Percentiles rank a stretch among this genome's conserved stretches.
These are phyloP conservation scores for Volvox carteri DNA, from an alignment of 163 green algal species.

Conservation along the genomic window DNA sequence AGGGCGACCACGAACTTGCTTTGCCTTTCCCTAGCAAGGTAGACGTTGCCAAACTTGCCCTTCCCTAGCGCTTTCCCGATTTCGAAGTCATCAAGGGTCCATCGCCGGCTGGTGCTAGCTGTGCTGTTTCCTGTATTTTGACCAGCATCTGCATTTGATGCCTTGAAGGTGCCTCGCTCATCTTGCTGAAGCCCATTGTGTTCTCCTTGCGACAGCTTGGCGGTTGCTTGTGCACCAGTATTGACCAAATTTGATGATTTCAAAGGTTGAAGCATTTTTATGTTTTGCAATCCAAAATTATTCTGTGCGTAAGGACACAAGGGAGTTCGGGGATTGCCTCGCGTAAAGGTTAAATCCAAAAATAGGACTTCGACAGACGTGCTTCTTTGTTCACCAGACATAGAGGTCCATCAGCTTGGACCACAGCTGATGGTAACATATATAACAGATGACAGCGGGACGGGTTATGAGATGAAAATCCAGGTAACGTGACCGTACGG, in stretches of 20 bases:
- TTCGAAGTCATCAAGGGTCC: conserved; percentile 94
- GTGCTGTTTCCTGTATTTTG: conserved; percentile 22
- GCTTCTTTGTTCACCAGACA: too few relatives aligned
- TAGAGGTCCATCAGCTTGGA: too few relatives aligned
- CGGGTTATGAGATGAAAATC: too few relatives aligned
- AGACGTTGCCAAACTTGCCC: conserved; percentile 99
- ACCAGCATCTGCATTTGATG: background rate
- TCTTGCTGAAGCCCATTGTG: background rate
- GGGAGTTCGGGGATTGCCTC: background rate
- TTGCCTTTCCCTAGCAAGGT: conserved; percentile 95
- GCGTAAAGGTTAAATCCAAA: background rate
- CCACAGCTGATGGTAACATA: too few relatives aligned
- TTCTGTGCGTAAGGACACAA: too few relatives aligned
- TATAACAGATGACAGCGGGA: too few relatives aligned
- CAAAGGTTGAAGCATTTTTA: conserved; percentile 6
- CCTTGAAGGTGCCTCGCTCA: background rate
- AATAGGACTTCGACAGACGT: background rate
- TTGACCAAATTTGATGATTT: conserved; percentile 20
- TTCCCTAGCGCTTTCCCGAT: conserved; percentile 96
- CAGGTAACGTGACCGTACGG: too few relatives aligned
- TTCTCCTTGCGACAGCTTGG: background rate
- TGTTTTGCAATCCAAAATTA: background rate
- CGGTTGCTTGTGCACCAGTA: background rate
- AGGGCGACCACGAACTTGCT: conserved; percentile 97
- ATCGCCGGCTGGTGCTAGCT: conserved; percentile 16